phyloP scores from a whole-genome alignment of 176 grass and related monocot genomes.

The Lolium rigidum region DNA sequence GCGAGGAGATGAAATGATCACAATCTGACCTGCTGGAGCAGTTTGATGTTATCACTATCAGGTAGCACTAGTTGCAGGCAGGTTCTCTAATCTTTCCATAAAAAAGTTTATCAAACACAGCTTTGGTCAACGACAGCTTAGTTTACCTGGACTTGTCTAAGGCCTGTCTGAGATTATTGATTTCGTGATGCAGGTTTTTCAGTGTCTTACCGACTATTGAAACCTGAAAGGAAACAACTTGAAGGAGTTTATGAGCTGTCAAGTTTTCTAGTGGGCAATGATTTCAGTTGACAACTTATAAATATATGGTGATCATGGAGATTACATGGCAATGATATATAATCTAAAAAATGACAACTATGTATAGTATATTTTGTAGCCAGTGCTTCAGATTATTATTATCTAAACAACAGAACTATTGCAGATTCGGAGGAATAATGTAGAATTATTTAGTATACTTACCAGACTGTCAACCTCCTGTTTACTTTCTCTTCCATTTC shows the following conservation, averaged over 20 bases:
- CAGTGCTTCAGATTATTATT: background rate
- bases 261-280: background rate
- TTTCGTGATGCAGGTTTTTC: conserved; percentile 65
- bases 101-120: too few species aligned
- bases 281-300: background rate
- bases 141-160: conserved; percentile 69
- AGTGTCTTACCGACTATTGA: conserved; percentile 65
- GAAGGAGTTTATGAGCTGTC: conserved; percentile 4
- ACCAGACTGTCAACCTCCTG: conserved; percentile 67
- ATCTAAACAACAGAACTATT: background rate
- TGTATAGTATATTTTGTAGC: background rate
- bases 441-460: conserved; percentile 34
- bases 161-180: conserved; percentile 54
- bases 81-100: background rate
- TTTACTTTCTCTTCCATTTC: conserved; percentile 42
- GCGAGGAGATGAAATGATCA: conserved; percentile 58
- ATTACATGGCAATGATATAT: background rate
- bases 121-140: background rate
- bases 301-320: background rate
- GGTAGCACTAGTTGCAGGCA: background rate
- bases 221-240: conserved; percentile 51
- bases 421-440: background rate
- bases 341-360: conserved; percentile 5
- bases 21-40: conserved; percentile 54
- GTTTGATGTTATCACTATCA: background rate